A percentile compares a stretch with the other conserved stretches of the same genome.
Evolutionary conservation across 2,329 filamentous ascomycete species (phyloP).

Genomic region (Chaetomium sp.): DNA sequence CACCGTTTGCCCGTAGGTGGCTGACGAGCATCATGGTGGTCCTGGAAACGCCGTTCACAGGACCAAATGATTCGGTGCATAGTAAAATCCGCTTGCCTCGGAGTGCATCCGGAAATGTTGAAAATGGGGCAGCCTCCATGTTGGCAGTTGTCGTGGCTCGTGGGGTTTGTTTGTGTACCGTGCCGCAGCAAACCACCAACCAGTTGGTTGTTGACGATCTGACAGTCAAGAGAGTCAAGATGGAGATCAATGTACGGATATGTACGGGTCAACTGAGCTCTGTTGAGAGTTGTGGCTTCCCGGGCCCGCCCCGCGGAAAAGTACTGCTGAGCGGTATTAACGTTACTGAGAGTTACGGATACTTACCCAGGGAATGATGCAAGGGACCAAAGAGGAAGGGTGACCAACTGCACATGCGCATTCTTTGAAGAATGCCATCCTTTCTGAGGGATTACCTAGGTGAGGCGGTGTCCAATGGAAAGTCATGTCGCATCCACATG

Average conservation of each 20-base stretch:
- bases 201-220: too few relatives aligned
- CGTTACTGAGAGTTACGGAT: too few relatives aligned
- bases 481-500: not conserved
- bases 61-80: constrained; percentile 6
- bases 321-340: too few relatives aligned
- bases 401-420: not conserved
- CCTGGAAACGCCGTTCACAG: constrained; percentile 6
- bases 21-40: constrained; percentile 7
- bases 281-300: too few relatives aligned
- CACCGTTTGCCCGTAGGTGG: constrained; percentile 2
- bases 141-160: not conserved
- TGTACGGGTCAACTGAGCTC: too few relatives aligned
- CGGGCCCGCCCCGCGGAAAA: too few relatives aligned
- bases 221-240: not conserved
- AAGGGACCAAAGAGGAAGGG: not conserved
- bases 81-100: constrained; percentile 6
- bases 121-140: not conserved
- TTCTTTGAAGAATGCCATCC: not conserved
- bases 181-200: not conserved
- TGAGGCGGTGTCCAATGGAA: not conserved
- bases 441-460: not conserved
- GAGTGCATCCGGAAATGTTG: constrained; percentile 1
- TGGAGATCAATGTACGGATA: too few relatives aligned
- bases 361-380: not conserved
- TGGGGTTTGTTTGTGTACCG: not conserved